Base-by-base conservation (phyloP, 208 protist species). In the Trichomonas vaginalis region DNA sequence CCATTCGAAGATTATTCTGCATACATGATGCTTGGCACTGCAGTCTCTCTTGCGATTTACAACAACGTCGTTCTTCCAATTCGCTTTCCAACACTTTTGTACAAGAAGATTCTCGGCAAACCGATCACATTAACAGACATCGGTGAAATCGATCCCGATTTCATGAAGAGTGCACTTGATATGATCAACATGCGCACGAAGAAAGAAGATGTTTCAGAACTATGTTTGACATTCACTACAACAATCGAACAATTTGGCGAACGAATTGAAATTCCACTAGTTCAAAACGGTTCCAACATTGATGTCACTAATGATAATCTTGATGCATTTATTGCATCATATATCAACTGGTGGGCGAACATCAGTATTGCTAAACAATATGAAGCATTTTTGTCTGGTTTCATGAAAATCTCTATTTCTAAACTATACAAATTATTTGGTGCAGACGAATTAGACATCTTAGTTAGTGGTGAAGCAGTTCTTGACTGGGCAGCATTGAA, bases 51-150 rank as follows among this genome's bases (percentile, higher is more conserved):
- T 23, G 98, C 98, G 15, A 98, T 99, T 61, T 98, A 99, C 96
- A 99, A 99, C 96, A 96, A 96, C 23, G 97, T 98, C 47, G 98
- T 99, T 95, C 96, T 99, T 17, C 97, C 99, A 87, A 88, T 98
- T n/a, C 97, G 98, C 56, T 98, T 99, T 9, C 98, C 98, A 3
- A 15, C 96, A 9, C 12, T 87, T 40, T 46, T 97, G 14, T 97
- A 95, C 49, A 95, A 96, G 35, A 96, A 95, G 47, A 47, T 97
- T 10, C 39, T 97, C 8, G 46, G 27, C 8, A 70, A 95, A 32
- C 27, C 61, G 12, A 95, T 97, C 0, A 95, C 42, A 4, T 95
- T 97, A 32, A 80, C 3, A 32, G 95, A 97, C 49, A 48, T 97
- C 1, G 8, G n/a, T 1, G 79, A 96, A 49, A 48, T 97, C 70